Percentiles rank a stretch among this genome's conserved stretches.
phyloP scores from a whole-genome alignment of 306 rosid genomes.

The Coriaria nepalensis region DNA sequence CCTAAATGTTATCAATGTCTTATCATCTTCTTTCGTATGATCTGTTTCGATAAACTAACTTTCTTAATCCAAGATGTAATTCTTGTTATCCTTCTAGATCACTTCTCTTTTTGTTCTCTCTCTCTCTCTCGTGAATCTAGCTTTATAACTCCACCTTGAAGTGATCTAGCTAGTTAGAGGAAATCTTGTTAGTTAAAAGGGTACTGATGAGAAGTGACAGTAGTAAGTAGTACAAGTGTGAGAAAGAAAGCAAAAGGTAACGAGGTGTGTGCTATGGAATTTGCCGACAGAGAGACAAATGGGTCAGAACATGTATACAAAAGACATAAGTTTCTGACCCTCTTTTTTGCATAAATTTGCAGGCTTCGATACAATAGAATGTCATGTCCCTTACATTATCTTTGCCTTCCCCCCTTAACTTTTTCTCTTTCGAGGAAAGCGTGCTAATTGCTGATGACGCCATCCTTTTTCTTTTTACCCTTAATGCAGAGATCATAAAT shows the following conservation, averaged over 20 bases:
- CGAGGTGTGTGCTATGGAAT: constrained; percentile 40
- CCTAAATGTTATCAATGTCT: too few relatives aligned
- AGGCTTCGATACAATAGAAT: constrained; percentile 39
- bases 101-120: too few relatives aligned
- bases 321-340: constrained; percentile 5
- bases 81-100: too few relatives aligned
- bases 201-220: too few relatives aligned
- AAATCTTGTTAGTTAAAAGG: too few relatives aligned
- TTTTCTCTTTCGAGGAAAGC: constrained; percentile 55
- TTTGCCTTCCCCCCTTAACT: constrained; percentile 19
- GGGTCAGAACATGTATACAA: constrained; percentile 35
- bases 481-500: neutral
- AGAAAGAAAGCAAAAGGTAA: constrained; percentile 13
- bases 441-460: constrained; percentile 49
- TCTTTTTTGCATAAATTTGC: constrained; percentile 13
- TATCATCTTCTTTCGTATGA: too few relatives aligned
- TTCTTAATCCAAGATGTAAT: too few relatives aligned
- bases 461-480: constrained; percentile 27
- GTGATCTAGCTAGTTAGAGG: too few relatives aligned
- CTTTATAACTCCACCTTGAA: too few relatives aligned
- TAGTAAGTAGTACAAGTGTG: too few relatives aligned
- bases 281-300: constrained; percentile 58
- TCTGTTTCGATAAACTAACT: too few relatives aligned
- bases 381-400: constrained; percentile 16
- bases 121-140: too few relatives aligned